Conservation (phyloP, 1,139 yeast species). For the Debaryomyces sp. region DNA sequence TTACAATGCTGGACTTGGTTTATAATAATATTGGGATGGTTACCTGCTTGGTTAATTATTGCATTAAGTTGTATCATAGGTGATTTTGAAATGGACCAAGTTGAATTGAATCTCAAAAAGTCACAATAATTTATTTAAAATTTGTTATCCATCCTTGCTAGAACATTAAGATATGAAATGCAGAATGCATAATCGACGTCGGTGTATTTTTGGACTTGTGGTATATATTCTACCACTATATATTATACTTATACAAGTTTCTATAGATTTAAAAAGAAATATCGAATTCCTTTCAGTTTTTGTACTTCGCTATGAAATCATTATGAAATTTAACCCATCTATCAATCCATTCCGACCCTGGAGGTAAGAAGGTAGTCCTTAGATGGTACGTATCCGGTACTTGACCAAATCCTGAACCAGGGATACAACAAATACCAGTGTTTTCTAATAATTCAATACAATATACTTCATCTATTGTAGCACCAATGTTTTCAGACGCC, state of each 20-base stretch:
- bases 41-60: conserved; percentile 74
- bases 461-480: conserved; percentile 82
- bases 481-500: conserved; percentile 56
- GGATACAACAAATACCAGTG: conserved; percentile 98
- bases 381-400: conserved; percentile 84
- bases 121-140: neutral
- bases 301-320: conserved; percentile 62
- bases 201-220: neutral
- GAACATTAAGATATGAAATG: neutral
- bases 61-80: conserved; percentile 37
- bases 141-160: neutral
- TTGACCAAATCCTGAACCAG: conserved; percentile 98
- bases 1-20: conserved; percentile 90
- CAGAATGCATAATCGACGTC: neutral
- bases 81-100: conserved; percentile 21
- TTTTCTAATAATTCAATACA: conserved; percentile 77
- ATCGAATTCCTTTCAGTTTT: conserved; percentile 8
- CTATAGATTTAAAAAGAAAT: neutral
- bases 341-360: conserved; percentile 87
- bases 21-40: conserved; percentile 74
- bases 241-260: neutral
- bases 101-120: conserved; percentile 13
- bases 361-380: conserved; percentile 95
- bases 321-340: conserved; percentile 78
- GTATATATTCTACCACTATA: neutral